Conservation (phyloP, 305 asterid genomes). For the Rubia tinctorum region DNA sequence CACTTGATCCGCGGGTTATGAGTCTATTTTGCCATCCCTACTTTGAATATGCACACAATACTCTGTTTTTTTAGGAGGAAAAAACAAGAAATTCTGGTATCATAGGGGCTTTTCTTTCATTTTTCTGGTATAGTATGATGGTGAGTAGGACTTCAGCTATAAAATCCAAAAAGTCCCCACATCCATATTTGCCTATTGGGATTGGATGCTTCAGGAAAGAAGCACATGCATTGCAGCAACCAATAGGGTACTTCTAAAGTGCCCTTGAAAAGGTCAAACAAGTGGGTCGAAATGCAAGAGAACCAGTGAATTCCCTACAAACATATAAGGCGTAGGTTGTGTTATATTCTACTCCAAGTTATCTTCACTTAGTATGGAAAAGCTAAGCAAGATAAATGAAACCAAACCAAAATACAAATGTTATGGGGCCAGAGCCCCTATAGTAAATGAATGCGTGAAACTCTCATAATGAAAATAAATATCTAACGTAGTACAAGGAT, state of each 20-base stretch:
- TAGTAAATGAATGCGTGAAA: too few relatives aligned
- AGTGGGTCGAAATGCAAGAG: neutral
- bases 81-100: neutral
- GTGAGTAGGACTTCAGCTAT: neutral
- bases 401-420: too few relatives aligned
- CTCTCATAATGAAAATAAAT: too few relatives aligned
- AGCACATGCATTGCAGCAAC: constrained; percentile 1
- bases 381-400: too few relatives aligned
- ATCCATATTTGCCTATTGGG: neutral
- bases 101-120: neutral
- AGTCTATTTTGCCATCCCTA: too few relatives aligned
- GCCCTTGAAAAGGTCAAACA: neutral
- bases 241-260: neutral
- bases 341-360: too few relatives aligned
- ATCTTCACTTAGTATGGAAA: too few relatives aligned
- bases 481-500: too few relatives aligned
- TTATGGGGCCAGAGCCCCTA: too few relatives aligned
- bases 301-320: too few relatives aligned
- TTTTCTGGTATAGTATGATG: neutral
- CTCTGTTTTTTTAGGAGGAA: neutral
- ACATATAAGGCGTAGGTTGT: too few relatives aligned
- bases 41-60: neutral
- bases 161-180: constrained; percentile 13
- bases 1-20: too few relatives aligned
- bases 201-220: neutral